Percentiles rank a stretch among this genome's conserved stretches.
phyloP scores from a whole-genome alignment of 2,329 filamentous ascomycete genomes.

The Colletotrichum sp. region DNA sequence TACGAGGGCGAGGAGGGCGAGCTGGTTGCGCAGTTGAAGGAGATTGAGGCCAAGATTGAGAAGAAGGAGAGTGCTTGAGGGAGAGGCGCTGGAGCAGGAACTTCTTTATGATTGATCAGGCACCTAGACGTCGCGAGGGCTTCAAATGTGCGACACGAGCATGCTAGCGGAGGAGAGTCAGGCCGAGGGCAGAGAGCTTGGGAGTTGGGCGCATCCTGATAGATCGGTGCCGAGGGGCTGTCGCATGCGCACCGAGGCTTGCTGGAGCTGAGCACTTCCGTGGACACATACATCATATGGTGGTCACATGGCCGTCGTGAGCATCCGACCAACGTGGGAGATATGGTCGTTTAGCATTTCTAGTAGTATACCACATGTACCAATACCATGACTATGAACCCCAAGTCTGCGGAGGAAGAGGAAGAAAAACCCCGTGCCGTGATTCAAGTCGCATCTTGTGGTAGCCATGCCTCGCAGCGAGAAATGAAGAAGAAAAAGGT shows the following conservation, averaged over 20 bases:
- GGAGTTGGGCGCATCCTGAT: neutral
- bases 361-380: slow-evolving; percentile 15
- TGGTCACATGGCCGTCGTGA: neutral
- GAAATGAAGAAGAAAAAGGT: neutral
- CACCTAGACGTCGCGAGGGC: neutral
- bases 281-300: neutral
- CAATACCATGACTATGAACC: neutral
- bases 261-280: neutral
- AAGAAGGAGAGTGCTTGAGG: slow-evolving; percentile 37
- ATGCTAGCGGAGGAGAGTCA: neutral
- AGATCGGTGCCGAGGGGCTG: neutral
- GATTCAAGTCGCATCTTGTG: neutral
- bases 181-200: neutral
- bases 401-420: neutral
- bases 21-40: slow-evolving; percentile 67
- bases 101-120: neutral
- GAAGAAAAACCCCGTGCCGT: neutral
- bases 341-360: neutral
- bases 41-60: slow-evolving; percentile 57
- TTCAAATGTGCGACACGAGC: neutral
- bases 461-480: neutral
- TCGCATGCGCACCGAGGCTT: neutral
- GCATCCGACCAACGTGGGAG: neutral
- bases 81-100: neutral
- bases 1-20: slow-evolving; percentile 77